These are phyloP conservation scores for Cornus florida DNA, from an alignment of 148 eudicot genomes.

Conservation along the genomic window DNA sequence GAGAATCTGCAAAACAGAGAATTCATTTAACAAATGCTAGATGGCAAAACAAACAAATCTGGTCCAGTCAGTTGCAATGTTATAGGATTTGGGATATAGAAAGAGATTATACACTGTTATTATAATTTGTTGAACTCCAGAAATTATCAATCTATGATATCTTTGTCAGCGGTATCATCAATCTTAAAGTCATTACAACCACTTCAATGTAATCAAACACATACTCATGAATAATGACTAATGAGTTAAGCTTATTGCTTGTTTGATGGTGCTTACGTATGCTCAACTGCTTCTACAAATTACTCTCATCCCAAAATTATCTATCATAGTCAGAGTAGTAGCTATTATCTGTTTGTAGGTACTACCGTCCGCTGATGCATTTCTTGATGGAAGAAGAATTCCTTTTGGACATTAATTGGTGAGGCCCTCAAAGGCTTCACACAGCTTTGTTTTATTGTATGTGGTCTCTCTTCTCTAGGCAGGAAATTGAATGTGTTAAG, in stretches of 20 bases:
- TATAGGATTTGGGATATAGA: background rate
- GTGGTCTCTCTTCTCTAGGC: no score
- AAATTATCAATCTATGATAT: background rate
- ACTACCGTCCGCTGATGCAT: background rate
- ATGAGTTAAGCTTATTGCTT: background rate
- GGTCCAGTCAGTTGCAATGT: background rate
- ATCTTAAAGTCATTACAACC: background rate
- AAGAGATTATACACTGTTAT: background rate
- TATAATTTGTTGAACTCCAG: background rate
- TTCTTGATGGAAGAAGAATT: background rate
- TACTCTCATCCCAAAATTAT: background rate
- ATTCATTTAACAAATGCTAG: background rate
- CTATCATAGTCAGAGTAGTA: background rate
- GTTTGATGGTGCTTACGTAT: background rate
- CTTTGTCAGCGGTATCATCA: constrained; percentile 1
- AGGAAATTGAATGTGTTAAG: background rate
- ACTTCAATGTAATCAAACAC: background rate
- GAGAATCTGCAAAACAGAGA: background rate
- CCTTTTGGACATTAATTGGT: background rate
- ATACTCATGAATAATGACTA: background rate
- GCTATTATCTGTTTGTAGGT: background rate
- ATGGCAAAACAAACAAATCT: background rate
- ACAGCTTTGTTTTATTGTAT: background rate
- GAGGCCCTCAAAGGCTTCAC: background rate
- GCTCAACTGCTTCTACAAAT: background rate